Base-by-base conservation (phyloP, 352 stramenopile species). In the Globisporangium splendens region DNA sequence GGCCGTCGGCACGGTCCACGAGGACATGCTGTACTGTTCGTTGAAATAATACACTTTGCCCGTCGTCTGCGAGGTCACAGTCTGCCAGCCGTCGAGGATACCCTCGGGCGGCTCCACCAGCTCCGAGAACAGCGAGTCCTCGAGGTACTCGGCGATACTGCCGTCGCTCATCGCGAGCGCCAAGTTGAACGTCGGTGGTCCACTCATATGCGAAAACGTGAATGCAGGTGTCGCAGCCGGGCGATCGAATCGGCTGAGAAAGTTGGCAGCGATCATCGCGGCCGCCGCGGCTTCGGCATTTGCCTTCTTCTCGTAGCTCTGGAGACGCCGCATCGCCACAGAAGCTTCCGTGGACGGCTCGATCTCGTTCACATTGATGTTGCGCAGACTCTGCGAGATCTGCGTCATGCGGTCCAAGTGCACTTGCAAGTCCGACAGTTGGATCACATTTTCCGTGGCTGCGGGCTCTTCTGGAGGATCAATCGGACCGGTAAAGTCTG, bases 31-130 rank as follows among this genome's bases (percentile, higher is more conserved):
- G 55, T 76, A 88, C 41, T 72, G 79, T 52, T 84, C 75, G 72
- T 93, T 91, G 75, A 88, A 93, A 62, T 81, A 93, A 68, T 93
- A 93, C 66, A 88, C 58, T 61, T 89, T 93, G 61, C 79, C 81
- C 8, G 79, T 91, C 49, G 82, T 86, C 44, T 76, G 77, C 11
- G 79, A 93, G 21, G 84, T 50, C 59, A 93, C 83, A 0, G 83
- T 66, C 31, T 86, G 71, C 83, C 83, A 93, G 24, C 83, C 80
- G 6, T 66, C 62, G 10, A 61, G 61, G 28, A 63, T 68, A 7
- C 66, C 63, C 7, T 82, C 77, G 14, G 66, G 66, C 20, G 63
- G 74, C 55, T 79, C 80, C 7, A 55, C 52, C 10, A 87, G 63
- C 18, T 87, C 77, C 17, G 72, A 59, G 59, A 93, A 89, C 22